phyloP scores from a whole-genome alignment of 108 stramenopile genomes.

The Skeletonema grethae region DNA sequence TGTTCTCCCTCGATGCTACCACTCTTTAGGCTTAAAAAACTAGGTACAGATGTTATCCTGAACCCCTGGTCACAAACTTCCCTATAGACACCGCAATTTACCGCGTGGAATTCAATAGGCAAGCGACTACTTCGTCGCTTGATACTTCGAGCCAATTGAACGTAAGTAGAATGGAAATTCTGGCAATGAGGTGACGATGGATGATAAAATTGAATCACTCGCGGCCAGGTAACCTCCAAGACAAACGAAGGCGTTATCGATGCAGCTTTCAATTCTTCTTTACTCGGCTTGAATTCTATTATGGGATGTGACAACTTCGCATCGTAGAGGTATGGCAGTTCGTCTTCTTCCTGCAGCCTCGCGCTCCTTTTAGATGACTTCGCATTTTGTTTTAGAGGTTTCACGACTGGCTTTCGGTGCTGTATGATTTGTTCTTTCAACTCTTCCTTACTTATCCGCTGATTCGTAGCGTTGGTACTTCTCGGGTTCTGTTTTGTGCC shows the following conservation, averaged over 20 bases:
- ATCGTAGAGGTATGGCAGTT: constrained; percentile 28
- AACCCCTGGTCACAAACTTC: constrained; percentile 47
- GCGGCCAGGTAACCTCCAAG: constrained; percentile 57
- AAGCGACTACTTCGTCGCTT: constrained; percentile 34
- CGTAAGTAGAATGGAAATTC: constrained; percentile 33
- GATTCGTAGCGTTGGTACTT: neutral
- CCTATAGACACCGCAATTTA: constrained; percentile 45
- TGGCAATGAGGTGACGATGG: constrained; percentile 35
- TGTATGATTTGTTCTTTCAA: neutral
- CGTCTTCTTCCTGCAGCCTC: neutral
- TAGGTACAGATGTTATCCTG: constrained; percentile 37
- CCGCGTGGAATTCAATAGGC: constrained; percentile 50
- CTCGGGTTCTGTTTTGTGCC: neutral
- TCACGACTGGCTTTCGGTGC: neutral
- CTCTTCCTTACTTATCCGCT: neutral
- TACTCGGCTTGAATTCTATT: constrained; percentile 36
- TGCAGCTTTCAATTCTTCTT: constrained; percentile 29
- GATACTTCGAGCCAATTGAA: constrained; percentile 39
- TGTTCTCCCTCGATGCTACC: constrained; percentile 36
- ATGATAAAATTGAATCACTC: constrained; percentile 51
- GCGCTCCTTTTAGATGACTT: neutral
- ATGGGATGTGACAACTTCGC: constrained; percentile 35
- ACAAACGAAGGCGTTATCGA: constrained; percentile 49
- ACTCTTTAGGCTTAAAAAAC: constrained; percentile 38
- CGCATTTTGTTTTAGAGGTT: neutral